Evolutionary conservation across 345 rosid genomes (phyloP), one percentile per base, ranked within the genome.

Genomic region (Kandelia obovata): DNA sequence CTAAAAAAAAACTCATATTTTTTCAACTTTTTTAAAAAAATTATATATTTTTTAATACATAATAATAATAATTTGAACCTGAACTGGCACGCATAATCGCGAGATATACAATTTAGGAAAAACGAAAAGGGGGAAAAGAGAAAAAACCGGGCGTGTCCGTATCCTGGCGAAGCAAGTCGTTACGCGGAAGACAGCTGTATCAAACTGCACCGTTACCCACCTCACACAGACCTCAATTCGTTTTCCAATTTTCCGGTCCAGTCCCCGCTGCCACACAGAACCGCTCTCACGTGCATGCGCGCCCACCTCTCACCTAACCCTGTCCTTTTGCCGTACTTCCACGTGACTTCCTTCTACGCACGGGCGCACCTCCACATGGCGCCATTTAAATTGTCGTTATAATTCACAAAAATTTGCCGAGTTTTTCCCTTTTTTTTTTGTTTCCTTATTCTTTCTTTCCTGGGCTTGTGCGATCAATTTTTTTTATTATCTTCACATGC

Each of bases 261-360:
- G 6, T 17, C 56, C 56, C 56, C 1, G 25, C 5, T 23, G 37
- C 51, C 61, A 61, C 21, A 1, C 62, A 30, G 0, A 47, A 27
- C 68, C 53, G 58, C 63, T 61, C 73, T 62, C 80, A 72, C 77
- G 72, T 39, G 69, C 74, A 43, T 63, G 59, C 76, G 53, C 62
- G 8, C 39, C 72, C 75, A 6, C 46, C 70, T 52, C 67, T 35
- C 21, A 57, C 75, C 69, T 5, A 73, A 78, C 66, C 34, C 61
- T 52, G 76, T 79, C 78, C 82, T 64, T 71, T 58, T 11, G 43
- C 85, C 82, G 82, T 77, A 81, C 82, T 28, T 39, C 61, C 62
- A 43, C 59, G 62, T 62, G 60, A 61, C 71, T 8, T 32, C 0
- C 43, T 61, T 20, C 51, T 57, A 26, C 64, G 35, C 72, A 68